A percentile compares a stretch with the other conserved stretches of the same genome.
Evolutionary conservation across 2,329 filamentous ascomycete species (phyloP).

Genomic region (Fusarium xylarioides): DNA sequence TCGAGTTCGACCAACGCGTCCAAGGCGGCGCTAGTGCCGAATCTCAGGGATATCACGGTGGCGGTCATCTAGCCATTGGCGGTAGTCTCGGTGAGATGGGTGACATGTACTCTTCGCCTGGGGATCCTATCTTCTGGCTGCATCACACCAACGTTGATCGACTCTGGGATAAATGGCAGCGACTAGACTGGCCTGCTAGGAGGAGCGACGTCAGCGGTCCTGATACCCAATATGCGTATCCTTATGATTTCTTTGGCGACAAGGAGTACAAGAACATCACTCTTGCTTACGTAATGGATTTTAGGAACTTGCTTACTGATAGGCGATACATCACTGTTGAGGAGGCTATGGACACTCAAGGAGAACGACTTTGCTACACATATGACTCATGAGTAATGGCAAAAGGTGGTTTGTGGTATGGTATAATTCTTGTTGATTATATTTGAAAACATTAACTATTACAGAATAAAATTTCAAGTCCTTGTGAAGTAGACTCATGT

Average conservation of each 20-base stretch:
- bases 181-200: not conserved
- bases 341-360: not conserved
- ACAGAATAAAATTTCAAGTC: not conserved
- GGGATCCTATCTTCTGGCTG: not conserved
- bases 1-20: fast-evolving
- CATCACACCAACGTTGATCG: not conserved
- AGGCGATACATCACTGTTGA: not conserved
- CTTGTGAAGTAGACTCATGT: not conserved
- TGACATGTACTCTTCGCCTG: not conserved
- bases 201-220: not conserved
- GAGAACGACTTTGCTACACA: not conserved
- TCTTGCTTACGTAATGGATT: not conserved
- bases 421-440: not conserved
- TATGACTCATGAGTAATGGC: not conserved
- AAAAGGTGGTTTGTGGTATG: fast-evolving
- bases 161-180: not conserved
- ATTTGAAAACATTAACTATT: not conserved
- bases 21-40: not conserved
- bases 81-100: not conserved
- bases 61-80: not conserved
- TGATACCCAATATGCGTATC: not conserved
- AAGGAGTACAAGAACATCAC: not conserved
- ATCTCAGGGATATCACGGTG: not conserved
- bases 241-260: fast-evolving
- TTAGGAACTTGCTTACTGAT: not conserved